These are phyloP conservation scores for Aureobasidium uvarum DNA, from an alignment of 2,329 filamentous ascomycete genomes.

Conservation along the genomic window DNA sequence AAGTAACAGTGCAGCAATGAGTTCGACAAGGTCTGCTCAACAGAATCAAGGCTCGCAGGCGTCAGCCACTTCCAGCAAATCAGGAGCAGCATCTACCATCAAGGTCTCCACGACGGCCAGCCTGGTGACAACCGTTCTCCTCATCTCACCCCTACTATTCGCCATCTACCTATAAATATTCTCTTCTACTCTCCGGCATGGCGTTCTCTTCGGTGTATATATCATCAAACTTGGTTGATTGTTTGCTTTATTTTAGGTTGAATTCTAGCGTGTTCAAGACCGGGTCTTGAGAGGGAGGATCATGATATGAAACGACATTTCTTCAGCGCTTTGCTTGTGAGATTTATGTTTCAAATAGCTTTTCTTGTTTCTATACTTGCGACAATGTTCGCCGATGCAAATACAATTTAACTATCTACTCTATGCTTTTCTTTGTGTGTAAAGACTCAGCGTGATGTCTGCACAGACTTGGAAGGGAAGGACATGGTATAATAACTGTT, in stretches of 20 bases:
- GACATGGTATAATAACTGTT: background rate
- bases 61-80: background rate
- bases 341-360: background rate
- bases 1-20: background rate
- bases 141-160: background rate
- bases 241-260: background rate
- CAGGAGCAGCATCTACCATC: background rate
- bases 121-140: background rate
- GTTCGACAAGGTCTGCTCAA: background rate
- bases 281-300: background rate
- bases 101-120: background rate
- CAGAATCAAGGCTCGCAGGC: conserved; percentile 5
- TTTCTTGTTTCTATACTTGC: background rate
- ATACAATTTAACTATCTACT: background rate
- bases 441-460: background rate
- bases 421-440: no score
- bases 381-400: background rate
- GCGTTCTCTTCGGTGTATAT: background rate
- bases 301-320: background rate
- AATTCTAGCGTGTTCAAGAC: background rate
- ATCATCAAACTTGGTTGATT: background rate
- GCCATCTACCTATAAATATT: conserved; percentile 7
- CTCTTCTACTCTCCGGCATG: background rate
- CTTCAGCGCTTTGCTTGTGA: background rate
- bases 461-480: no score